Percentiles rank a stretch among this genome's conserved stretches.
Evolutionary conservation across 2,329 filamentous ascomycete genomes (phyloP).

Genomic region (Verticillium nubilum): DNA sequence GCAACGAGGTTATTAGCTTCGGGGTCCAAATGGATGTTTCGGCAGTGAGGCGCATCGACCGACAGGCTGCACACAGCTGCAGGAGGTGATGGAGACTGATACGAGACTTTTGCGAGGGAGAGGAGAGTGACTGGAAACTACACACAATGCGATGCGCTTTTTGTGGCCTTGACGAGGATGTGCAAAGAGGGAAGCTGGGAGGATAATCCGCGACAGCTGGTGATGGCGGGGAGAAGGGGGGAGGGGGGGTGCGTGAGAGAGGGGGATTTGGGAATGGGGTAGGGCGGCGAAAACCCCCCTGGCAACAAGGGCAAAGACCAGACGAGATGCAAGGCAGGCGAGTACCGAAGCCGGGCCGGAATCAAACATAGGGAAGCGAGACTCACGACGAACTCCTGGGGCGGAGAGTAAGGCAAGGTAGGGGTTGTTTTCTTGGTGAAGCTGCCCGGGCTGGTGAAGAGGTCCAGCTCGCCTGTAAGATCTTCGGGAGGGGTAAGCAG

Average conservation of each 20-base stretch:
- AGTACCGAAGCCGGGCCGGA: background rate
- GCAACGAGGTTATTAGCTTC: background rate
- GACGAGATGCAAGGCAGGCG: background rate
- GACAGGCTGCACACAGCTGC: background rate
- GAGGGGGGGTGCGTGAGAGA: constrained; percentile 5
- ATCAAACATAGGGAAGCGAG: background rate
- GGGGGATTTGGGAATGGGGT: background rate
- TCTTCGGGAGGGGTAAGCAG: constrained; percentile 15
- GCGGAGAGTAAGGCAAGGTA: background rate
- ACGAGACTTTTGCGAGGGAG: background rate
- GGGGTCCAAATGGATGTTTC: background rate
- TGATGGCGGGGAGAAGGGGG: constrained; percentile 7
- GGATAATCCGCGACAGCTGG: background rate
- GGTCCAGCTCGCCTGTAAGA: constrained; percentile 16
- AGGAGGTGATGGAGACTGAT: too few relatives aligned
- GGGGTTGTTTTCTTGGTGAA: background rate
- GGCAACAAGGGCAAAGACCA: background rate
- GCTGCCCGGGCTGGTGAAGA: background rate
- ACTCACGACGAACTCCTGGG: constrained; percentile 5
- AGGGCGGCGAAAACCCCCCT: background rate
- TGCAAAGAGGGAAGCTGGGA: background rate
- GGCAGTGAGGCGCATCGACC: background rate
- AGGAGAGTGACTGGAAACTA: background rate
- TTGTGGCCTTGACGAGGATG: background rate
- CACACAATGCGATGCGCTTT: background rate